These are phyloP conservation scores for Populus hybrid DNA, from an alignment of 441 rosid species.

Conservation along the genomic window DNA sequence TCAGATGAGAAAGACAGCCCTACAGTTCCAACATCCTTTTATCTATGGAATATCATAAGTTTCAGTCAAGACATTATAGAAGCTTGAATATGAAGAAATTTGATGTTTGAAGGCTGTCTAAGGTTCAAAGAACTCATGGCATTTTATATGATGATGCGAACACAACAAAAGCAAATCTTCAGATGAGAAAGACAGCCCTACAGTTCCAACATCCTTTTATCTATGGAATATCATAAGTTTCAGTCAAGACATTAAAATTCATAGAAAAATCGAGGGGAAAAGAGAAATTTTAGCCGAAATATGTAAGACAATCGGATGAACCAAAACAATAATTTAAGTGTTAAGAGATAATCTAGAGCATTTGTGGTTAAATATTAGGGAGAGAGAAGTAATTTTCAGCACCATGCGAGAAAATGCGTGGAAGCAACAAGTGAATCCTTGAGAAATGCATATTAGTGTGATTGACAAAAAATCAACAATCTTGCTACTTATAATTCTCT, in stretches of 20 bases:
- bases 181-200: background rate
- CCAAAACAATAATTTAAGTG: background rate
- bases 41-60: background rate
- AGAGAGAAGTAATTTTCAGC: background rate
- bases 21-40: background rate
- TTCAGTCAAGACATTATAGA: background rate
- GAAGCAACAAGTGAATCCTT: background rate
- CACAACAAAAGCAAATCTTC: background rate
- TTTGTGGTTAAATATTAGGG: background rate
- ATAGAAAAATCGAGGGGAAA: background rate
- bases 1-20: background rate
- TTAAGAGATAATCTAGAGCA: background rate
- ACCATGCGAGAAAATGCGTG: too few relatives aligned
- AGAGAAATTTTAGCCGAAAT: background rate
- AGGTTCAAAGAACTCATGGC: background rate
- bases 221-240: background rate
- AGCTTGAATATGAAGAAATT: background rate
- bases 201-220: background rate
- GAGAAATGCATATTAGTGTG: background rate
- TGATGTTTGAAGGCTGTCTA: background rate
- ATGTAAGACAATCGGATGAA: background rate
- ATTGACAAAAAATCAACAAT: background rate
- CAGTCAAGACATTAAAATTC: background rate
- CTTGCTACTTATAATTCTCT: background rate
- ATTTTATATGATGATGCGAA: background rate